Conservation (phyloP, 371 early-diverging fungal species). For the Basidiobolus meristosporus region DNA sequence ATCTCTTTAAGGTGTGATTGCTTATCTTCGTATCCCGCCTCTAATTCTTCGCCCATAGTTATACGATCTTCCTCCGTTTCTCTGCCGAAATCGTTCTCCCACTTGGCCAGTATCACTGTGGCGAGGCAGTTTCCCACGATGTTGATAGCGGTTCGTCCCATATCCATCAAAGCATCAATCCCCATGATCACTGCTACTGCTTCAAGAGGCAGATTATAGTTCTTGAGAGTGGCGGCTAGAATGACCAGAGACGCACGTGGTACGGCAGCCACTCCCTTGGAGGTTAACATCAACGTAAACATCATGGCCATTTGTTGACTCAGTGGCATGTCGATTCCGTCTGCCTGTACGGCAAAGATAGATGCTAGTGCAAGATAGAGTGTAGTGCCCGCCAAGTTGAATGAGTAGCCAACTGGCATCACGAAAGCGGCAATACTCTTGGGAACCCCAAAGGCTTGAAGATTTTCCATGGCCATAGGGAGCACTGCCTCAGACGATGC, state of each 20-base stretch:
- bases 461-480: slow-evolving; percentile 49
- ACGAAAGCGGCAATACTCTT: slow-evolving; percentile 50
- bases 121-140: slow-evolving; percentile 58
- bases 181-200: slow-evolving; percentile 40
- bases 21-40: too few species aligned
- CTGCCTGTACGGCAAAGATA: slow-evolving; percentile 46
- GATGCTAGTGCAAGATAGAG: slow-evolving; percentile 46
- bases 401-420: slow-evolving; percentile 62
- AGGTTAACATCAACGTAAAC: slow-evolving; percentile 50
- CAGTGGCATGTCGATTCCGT: slow-evolving; percentile 25
- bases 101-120: slow-evolving; percentile 42
- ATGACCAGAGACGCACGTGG: slow-evolving; percentile 55
- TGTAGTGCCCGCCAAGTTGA: slow-evolving; percentile 68
- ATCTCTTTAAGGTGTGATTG: too few species aligned
- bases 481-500: slow-evolving; percentile 68
- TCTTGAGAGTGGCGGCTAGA: slow-evolving; percentile 23
- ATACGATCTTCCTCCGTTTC: too few species aligned
- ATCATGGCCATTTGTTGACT: slow-evolving; percentile 47
- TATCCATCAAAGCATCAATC: slow-evolving; percentile 61
- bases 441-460: slow-evolving; percentile 51
- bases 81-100: slow-evolving; percentile 37
- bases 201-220: slow-evolving; percentile 31
- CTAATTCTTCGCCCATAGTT: too few species aligned
- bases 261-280: slow-evolving; percentile 69
- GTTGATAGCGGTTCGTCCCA: slow-evolving; percentile 58